Conservation (phyloP, 2,329 filamentous ascomycete genomes). For the Cladosporium sp. region DNA sequence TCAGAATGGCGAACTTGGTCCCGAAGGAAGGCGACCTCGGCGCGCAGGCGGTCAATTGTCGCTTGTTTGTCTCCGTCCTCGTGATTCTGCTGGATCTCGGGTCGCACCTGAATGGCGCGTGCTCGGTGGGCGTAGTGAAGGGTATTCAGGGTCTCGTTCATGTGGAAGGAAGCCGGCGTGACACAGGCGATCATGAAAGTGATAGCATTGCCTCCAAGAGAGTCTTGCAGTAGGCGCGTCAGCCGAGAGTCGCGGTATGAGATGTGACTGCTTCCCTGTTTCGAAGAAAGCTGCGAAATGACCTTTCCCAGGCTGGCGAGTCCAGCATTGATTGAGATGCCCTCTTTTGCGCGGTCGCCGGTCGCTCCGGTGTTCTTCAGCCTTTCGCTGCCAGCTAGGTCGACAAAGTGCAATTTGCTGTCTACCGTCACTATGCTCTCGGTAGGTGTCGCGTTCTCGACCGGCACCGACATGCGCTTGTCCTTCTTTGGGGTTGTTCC, state of each 20-base stretch:
- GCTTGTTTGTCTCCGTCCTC: conserved; percentile 93
- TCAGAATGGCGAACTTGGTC: conserved; percentile 90
- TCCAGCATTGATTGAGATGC: conserved; percentile 96
- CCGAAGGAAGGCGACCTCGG: conserved; percentile 86
- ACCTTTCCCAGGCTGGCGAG: conserved; percentile 94
- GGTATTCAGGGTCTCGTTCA: conserved; percentile 96
- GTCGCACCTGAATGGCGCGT: conserved; percentile 94
- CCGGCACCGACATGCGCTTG: conserved; percentile 79
- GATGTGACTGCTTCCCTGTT: conserved; percentile 79
- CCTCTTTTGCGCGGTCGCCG: conserved; percentile 88
- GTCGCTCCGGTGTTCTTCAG: conserved; percentile 96
- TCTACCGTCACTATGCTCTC: conserved; percentile 75
- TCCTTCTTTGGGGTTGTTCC: conserved; percentile 52
- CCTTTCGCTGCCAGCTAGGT: conserved; percentile 92
- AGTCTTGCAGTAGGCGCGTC: conserved; percentile 91
- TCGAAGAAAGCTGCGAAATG: conserved; percentile 93
- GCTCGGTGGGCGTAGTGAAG: conserved; percentile 94
- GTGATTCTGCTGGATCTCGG: conserved; percentile 80
- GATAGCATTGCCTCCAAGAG: conserved; percentile 90
- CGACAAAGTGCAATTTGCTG: conserved; percentile 97
- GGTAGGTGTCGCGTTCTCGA: conserved; percentile 54
- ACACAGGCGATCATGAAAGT: conserved; percentile 99
- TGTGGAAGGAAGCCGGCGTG: conserved; percentile 90
- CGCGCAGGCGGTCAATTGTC: conserved; percentile 85
- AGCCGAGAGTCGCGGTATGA: conserved; percentile 98